These are phyloP conservation scores for Pascua sp. DNA, from an alignment of 1,284 basidiomycete genomes.

Conservation along the genomic window DNA sequence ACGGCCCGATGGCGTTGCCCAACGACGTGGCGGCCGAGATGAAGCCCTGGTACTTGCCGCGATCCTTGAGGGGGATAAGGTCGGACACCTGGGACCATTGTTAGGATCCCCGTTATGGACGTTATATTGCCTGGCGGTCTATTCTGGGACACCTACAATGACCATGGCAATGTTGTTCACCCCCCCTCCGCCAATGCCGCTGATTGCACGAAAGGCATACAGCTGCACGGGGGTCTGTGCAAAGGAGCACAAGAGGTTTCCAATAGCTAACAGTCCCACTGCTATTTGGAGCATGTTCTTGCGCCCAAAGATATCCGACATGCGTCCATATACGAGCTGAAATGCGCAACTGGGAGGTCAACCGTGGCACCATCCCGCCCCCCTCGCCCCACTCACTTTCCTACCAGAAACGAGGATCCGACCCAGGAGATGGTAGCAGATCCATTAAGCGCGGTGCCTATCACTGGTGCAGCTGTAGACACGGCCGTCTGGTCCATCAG, in stretches of 20 bases:
- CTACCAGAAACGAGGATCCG: slow-evolving; percentile 34
- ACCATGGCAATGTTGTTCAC: slow-evolving; percentile 50
- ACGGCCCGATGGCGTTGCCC: slow-evolving; percentile 25
- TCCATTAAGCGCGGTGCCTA: slow-evolving; percentile 28
- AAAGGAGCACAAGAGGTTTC: slow-evolving; percentile 35
- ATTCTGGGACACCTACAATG: slow-evolving; percentile 24
- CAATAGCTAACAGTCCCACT: slow-evolving; percentile 25
- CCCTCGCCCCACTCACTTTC: slow-evolving; percentile 23
- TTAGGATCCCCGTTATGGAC: background rate
- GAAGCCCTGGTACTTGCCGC: slow-evolving; percentile 50
- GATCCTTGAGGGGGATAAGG: slow-evolving; percentile 48
- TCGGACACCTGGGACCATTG: slow-evolving; percentile 29
- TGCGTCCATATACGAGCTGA: slow-evolving; percentile 34
- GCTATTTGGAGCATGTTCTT: slow-evolving; percentile 32
- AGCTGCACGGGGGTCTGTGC: slow-evolving; percentile 35
- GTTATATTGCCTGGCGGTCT: too few species aligned
- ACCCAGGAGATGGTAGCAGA: slow-evolving; percentile 32
- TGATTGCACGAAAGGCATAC: slow-evolving; percentile 46
- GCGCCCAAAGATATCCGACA: slow-evolving; percentile 37
- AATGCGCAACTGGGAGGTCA: slow-evolving; percentile 25
- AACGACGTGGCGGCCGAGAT: slow-evolving; percentile 20
- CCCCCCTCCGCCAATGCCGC: slow-evolving; percentile 52
- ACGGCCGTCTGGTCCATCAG: slow-evolving; percentile 40
- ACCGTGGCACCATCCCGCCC: background rate
- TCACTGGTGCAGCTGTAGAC: slow-evolving; percentile 30